Conservation (phyloP, 1,284 basidiomycete genomes). For the Ustilago sp. region DNA sequence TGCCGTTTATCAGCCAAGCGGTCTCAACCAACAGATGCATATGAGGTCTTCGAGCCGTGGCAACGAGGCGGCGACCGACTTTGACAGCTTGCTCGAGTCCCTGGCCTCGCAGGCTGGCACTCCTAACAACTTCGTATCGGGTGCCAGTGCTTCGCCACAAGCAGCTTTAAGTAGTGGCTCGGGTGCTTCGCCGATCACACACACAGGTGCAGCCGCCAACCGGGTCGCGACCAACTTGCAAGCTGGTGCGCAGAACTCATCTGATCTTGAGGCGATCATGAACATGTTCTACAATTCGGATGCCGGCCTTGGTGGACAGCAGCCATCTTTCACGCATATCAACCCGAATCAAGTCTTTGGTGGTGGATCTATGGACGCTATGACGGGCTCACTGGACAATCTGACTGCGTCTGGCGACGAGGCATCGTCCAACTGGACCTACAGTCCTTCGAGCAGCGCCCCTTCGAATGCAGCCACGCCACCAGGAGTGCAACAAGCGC, state of each 20-base stretch:
- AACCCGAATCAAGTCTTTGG: constrained; percentile 64
- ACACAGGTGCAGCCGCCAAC: constrained; percentile 3
- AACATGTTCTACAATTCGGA: constrained; percentile 65
- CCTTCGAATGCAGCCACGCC: constrained; percentile 56
- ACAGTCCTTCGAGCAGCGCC: constrained; percentile 56
- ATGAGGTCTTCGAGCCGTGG: constrained; percentile 15
- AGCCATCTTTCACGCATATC: constrained; percentile 60
- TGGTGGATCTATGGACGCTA: constrained; percentile 27
- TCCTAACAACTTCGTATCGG: constrained; percentile 20
- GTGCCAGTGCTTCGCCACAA: constrained; percentile 39
- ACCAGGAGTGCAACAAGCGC: constrained; percentile 32
- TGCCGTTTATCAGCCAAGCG: constrained; percentile 42
- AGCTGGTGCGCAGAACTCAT: constrained; percentile 27
- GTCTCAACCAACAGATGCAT: constrained; percentile 15
- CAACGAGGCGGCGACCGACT: constrained; percentile 27
- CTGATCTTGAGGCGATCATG: constrained; percentile 62
- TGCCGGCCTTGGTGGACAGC: constrained; percentile 45
- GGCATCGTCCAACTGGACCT: constrained; percentile 57
- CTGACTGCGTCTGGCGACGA: constrained; percentile 53
- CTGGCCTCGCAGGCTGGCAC: constrained; percentile 47
- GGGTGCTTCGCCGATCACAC: constrained; percentile 31
- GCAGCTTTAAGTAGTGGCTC: constrained; percentile 38
- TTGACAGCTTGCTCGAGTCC: constrained; percentile 50
- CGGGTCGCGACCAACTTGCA: constrained; percentile 14
- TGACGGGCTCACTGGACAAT: constrained; percentile 34